Evolutionary conservation across 2,329 filamentous ascomycete genomes (phyloP).

Genomic region (Penicillium janthinellum): DNA sequence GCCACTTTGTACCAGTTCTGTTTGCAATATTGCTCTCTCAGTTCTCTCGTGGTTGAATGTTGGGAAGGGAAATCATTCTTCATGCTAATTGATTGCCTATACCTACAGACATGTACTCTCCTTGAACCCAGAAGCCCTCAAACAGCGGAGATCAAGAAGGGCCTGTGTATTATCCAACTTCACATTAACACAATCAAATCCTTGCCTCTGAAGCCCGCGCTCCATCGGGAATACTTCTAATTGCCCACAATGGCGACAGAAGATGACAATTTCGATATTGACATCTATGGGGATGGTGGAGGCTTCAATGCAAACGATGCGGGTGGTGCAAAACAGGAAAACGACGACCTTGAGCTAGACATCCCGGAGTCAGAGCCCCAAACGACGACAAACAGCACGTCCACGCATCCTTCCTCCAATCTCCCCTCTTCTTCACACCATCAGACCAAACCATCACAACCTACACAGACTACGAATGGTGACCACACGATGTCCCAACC

Average conservation of each 20-base stretch:
- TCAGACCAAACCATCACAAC: conserved; percentile 7
- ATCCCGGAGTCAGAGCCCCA: conserved; percentile 30
- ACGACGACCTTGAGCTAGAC: conserved; percentile 44
- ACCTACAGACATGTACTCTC: conserved; percentile 48
- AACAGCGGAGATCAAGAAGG: conserved; percentile 28
- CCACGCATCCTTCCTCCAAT: neutral
- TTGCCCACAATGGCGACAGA: conserved; percentile 53
- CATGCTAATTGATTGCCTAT: conserved; percentile 44
- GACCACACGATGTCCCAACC: conserved; percentile 21
- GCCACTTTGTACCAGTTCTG: neutral
- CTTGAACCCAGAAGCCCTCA: conserved; percentile 36
- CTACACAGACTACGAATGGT: conserved; percentile 11
- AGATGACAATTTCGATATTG: conserved; percentile 71
- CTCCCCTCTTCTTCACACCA: conserved; percentile 1
- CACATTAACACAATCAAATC: conserved; percentile 38
- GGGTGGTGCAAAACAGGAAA: conserved; percentile 49
- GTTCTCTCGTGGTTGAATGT: conserved; percentile 10
- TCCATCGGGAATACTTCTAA: conserved; percentile 25
- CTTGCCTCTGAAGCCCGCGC: conserved; percentile 32
- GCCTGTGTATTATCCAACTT: conserved; percentile 42
- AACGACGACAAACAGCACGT: neutral
- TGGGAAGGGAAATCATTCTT: conserved; percentile 18
- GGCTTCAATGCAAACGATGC: conserved; percentile 50
- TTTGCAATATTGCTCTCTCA: neutral
- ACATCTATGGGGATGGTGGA: conserved; percentile 66